A percentile compares a stretch with the other conserved stretches of the same genome.
phyloP scores from a whole-genome alignment of 352 stramenopile genomes.

The Pythium pyrilobum region DNA sequence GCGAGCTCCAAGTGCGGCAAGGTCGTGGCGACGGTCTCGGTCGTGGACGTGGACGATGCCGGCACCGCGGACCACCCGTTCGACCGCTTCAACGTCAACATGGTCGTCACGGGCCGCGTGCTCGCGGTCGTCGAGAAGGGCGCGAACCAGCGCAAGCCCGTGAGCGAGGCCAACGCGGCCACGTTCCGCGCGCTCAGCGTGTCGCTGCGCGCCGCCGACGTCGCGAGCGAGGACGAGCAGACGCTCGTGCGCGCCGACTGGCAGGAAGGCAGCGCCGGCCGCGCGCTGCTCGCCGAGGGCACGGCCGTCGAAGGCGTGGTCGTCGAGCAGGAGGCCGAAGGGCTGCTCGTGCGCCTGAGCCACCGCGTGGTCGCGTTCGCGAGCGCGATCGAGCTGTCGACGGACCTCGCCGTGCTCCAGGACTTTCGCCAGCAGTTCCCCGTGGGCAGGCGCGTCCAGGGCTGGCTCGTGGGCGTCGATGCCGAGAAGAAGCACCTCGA shows the following conservation, averaged over 20 bases:
- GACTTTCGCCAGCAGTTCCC: conserved; percentile 67
- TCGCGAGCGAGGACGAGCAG: conserved; percentile 29
- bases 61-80: conserved; percentile 63
- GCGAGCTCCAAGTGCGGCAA: conserved; percentile 70
- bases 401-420: conserved; percentile 47
- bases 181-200: conserved; percentile 71
- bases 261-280: conserved; percentile 60
- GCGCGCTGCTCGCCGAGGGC: conserved; percentile 54
- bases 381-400: conserved; percentile 61
- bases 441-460: conserved; percentile 69
- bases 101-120: conserved; percentile 59
- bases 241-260: conserved; percentile 71
- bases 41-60: conserved; percentile 79
- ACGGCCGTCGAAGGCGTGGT: conserved; percentile 65
- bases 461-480: conserved; percentile 60
- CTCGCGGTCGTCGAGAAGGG: conserved; percentile 68
- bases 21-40: conserved; percentile 68
- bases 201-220: conserved; percentile 57
- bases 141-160: conserved; percentile 81
- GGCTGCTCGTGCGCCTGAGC: conserved; percentile 63
- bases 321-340: conserved; percentile 48
- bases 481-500: conserved; percentile 71
- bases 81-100: conserved; percentile 73
- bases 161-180: conserved; percentile 68
- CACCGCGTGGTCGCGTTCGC: conserved; percentile 63